A percentile compares a stretch with the other conserved stretches of the same genome.
Evolutionary conservation across 306 rosid genomes (phyloP).

Genomic region (Cucurbita argyrosperma): DNA sequence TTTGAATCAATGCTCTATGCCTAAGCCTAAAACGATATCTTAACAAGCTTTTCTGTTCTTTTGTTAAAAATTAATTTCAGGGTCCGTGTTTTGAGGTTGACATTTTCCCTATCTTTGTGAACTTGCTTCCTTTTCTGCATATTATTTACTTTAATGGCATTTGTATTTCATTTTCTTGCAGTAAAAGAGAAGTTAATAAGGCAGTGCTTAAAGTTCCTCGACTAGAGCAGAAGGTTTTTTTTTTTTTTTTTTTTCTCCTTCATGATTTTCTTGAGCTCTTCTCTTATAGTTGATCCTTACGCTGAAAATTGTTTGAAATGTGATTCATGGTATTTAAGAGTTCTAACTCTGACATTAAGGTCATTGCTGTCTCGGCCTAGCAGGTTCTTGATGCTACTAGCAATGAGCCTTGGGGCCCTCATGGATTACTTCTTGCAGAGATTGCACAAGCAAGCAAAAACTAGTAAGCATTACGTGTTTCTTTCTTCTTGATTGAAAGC

Average conservation of each 20-base stretch:
- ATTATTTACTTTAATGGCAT: background rate
- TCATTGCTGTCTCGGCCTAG: background rate
- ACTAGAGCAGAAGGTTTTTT: conserved; percentile 81
- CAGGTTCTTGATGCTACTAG: conserved; percentile 99
- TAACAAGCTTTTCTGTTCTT: background rate
- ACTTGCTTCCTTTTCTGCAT: background rate
- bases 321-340: background rate
- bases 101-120: background rate
- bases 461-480: conserved; percentile 38
- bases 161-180: conserved; percentile 21
- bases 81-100: background rate
- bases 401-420: conserved; percentile 99
- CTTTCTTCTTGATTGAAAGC: background rate
- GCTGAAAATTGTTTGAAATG: background rate
- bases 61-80: background rate
- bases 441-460: conserved; percentile 86
- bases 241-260: background rate
- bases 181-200: conserved; percentile 93
- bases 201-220: conserved; percentile 98
- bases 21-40: background rate
- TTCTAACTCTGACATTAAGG: background rate
- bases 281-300: background rate
- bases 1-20: background rate
- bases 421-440: conserved; percentile 90
- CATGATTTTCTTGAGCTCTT: background rate